A percentile compares a stretch with the other conserved stretches of the same genome.
Conservation (phyloP, 2,329 filamentous ascomycete genomes). For the Scleromitrula shiraiana region DNA sequence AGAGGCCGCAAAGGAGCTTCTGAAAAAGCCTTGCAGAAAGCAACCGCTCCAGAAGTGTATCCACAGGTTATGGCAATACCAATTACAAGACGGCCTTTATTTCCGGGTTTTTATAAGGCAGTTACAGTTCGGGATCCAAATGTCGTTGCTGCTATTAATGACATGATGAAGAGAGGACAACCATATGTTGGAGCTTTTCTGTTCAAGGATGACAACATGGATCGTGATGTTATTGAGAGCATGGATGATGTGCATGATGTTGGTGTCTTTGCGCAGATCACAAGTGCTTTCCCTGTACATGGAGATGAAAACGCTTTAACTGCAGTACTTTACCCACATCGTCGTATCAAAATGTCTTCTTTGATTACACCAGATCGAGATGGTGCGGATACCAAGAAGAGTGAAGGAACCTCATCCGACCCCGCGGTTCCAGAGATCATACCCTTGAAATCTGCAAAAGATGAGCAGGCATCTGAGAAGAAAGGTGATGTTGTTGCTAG, state of each 20-base stretch:
- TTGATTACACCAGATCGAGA: slow-evolving; percentile 57
- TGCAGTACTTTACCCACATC: slow-evolving; percentile 91
- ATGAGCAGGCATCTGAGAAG: slow-evolving; percentile 52
- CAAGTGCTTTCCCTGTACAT: slow-evolving; percentile 85
- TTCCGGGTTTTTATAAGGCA: slow-evolving; percentile 97
- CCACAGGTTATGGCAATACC: slow-evolving; percentile 97
- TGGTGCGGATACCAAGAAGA: slow-evolving; percentile 41
- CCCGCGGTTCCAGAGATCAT: slow-evolving; percentile 51
- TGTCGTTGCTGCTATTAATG: slow-evolving; percentile 84
- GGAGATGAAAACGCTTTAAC: slow-evolving; percentile 81
- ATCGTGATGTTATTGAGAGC: slow-evolving; percentile 88
- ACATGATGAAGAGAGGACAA: slow-evolving; percentile 94
- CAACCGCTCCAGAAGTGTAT: slow-evolving; percentile 86
- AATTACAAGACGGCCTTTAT: slow-evolving; percentile 85
- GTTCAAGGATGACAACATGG: slow-evolving; percentile 91
- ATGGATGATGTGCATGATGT: slow-evolving; percentile 89
- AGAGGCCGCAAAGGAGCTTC: slow-evolving; percentile 59
- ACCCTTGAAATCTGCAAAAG: slow-evolving; percentile 44
- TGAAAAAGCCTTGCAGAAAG: slow-evolving; percentile 78
- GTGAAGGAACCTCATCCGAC: slow-evolving; percentile 35
- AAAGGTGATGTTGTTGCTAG: slow-evolving; percentile 94
- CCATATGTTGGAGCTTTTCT: slow-evolving; percentile 96
- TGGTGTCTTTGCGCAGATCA: slow-evolving; percentile 96
- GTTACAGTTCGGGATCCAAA: slow-evolving; percentile 93
- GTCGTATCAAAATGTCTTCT: slow-evolving; percentile 82